Base-by-base conservation (phyloP, 2,329 filamentous ascomycete species). In the Hypoxylon sp. region DNA sequence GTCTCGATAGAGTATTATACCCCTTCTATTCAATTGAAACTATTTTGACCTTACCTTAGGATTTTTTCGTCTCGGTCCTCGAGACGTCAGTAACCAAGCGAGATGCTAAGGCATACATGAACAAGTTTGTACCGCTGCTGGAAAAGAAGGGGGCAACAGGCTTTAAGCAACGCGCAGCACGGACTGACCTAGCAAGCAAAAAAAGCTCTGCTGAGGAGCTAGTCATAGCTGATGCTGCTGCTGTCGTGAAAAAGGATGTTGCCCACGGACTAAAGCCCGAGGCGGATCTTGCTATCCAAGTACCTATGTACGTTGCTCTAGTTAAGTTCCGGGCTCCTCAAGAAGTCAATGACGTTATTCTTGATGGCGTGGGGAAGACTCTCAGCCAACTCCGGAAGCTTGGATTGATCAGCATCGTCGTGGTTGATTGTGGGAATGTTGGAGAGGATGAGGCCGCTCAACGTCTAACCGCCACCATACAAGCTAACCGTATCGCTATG, bases 31-130 rank as follows among this genome's bases (percentile, higher is more conserved):
- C 65, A 72, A 26, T 44, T n/a, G 52, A 33, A 26, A n/a, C 35
- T 29, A 10, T 58, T 33, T 63, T 72, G 33, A 70, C 48, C 74
- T 58, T 19, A 4, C 39, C 6, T 37, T 71, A 94, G 91, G 93
- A 97, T 77, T 92, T 97, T 75, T 91, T 97, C 74, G 86, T 97
- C 33, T 94, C 94, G 14, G 88, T 98, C 3, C 85, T 99, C 33
- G 93, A 93, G 75, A 94, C 94, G 17, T 94, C 94, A 10, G 92
- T 94, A 5, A 98, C 95, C 0, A 97, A 94, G 80, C 90, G 96
- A 74, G 96, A 99, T 82, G 94, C 94, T 52, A 94, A 92, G 80
- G 90, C 93, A 39, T 99, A 98, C 77, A 86, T 99, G 14, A 92
- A 96, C 73, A 94, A 94, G 68, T 97, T 98, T 78, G 90, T 67